Base-by-base conservation (phyloP, 2,329 filamentous ascomycete genomes). In the Fusarium albidum region DNA sequence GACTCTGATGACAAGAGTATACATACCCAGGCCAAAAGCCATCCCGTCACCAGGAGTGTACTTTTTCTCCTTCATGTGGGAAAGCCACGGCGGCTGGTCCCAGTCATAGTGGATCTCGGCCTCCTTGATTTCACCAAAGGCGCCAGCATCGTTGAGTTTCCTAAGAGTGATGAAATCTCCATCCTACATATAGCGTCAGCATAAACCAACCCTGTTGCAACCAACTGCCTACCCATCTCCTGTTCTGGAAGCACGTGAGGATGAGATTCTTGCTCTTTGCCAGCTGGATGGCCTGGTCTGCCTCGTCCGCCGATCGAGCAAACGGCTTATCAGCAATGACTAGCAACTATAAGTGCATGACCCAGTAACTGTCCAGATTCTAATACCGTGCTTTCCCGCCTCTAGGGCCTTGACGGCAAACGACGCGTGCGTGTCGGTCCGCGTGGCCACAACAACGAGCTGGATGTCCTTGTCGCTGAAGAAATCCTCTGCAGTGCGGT, bases 31-130 rank as follows among this genome's bases (percentile, higher is more conserved):
- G 1, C 72, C 77, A 54, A 75, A 79, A 0, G 74, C 62, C 69
- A 78, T 74, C 1, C 77, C 77, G 1, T 71, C 63, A 0, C 77
- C 77, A 0, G 74, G 73, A 0, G 57, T 64, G 37, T 74, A 75
- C 26, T 72, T 64, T 28, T 70, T 70, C 6, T 44, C 49, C 0
- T 59, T 72, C 65, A 71, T 73, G 1, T 35, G 45, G 1, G 65
- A 51, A 0, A 79, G 59, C 76, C 76, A 80, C 1, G 65, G 35
- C 0, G 77, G 73, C 1, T 70, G 71, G 29, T 76, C 75, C 32
- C 79, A 82, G 64, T 90, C 87, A 52, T 88, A 89, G 68, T 88
- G 85, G 4, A 85, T 81, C 61, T 89, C 82, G 43, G 85, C 88
- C 59, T 89, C 87, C 31, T 81, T 81, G 41, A 89, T 75, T 2